Conservation (phyloP, 345 rosid genomes). For the Pugionium cornutum region DNA sequence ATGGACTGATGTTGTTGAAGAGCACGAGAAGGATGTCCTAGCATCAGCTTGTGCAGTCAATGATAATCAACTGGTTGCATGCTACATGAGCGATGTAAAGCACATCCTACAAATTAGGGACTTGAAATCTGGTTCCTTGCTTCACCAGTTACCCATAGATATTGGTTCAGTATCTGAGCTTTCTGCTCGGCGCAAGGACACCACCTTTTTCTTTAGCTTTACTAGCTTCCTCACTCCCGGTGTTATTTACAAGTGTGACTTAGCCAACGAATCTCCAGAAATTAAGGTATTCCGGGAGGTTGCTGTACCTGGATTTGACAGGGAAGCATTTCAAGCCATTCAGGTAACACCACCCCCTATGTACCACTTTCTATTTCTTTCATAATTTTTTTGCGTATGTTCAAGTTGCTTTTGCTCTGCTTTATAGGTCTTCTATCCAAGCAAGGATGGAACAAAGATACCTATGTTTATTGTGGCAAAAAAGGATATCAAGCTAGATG, state of each 20-base stretch:
- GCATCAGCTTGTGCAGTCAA: constrained; percentile 69
- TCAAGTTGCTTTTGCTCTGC: constrained; percentile 1
- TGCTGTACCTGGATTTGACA: constrained; percentile 28
- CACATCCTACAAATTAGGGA: constrained; percentile 79
- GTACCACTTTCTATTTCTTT: neutral
- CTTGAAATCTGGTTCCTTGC: constrained; percentile 67
- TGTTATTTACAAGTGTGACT: constrained; percentile 74
- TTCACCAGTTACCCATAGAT: constrained; percentile 73
- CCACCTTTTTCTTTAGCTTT: constrained; percentile 59
- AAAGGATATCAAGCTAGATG: constrained; percentile 61
- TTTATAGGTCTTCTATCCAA: constrained; percentile 67
- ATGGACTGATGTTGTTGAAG: constrained; percentile 78
- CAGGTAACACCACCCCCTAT: constrained; percentile 56
- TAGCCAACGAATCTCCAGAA: constrained; percentile 54
- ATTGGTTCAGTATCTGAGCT: constrained; percentile 74
- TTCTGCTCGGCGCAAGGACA: constrained; percentile 70
- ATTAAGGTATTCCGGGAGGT: constrained; percentile 83
- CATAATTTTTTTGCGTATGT: neutral
- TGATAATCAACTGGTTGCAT: constrained; percentile 62
- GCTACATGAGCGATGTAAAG: constrained; percentile 90
- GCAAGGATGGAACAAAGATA: constrained; percentile 80
- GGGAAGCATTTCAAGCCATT: constrained; percentile 62
- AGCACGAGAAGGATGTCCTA: constrained; percentile 77
- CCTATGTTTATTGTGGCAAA: constrained; percentile 76
- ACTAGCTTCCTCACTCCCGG: constrained; percentile 88